These are phyloP conservation scores for Rhododendron henanense DNA, from an alignment of 148 eudicot genomes.

Conservation along the genomic window DNA sequence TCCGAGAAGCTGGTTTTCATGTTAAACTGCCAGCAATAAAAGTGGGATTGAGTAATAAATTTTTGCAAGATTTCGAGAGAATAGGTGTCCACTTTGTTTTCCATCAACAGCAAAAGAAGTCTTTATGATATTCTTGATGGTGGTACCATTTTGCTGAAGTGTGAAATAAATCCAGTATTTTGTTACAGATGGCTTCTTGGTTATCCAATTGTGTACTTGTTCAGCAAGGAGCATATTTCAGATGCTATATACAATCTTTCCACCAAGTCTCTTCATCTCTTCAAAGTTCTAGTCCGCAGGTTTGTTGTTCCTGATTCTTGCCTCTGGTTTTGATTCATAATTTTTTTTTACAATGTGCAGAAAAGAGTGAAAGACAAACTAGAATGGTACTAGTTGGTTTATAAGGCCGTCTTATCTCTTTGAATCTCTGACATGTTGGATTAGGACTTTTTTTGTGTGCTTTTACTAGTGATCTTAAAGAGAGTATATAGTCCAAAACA, in stretches of 20 bases:
- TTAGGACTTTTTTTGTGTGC: background rate
- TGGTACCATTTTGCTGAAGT: background rate
- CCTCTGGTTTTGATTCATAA: background rate
- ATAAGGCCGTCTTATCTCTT: background rate
- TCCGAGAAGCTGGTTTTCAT: background rate
- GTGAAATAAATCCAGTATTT: background rate
- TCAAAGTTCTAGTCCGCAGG: conserved; percentile 64
- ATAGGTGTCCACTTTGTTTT: background rate
- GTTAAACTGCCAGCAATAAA: background rate
- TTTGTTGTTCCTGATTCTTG: conserved; percentile 17
- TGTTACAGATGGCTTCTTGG: conserved; percentile 92
- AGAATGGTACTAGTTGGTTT: background rate
- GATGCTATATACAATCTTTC: conserved; percentile 82
- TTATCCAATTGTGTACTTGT: conserved; percentile 84
- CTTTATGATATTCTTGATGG: background rate
- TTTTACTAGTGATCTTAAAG: background rate
- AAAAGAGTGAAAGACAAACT: background rate
- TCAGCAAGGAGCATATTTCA: conserved; percentile 64
- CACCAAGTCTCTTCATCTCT: conserved; percentile 75
- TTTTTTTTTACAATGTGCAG: background rate
- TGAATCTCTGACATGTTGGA: background rate
- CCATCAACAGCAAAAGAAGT: background rate
- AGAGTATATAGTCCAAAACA: background rate
- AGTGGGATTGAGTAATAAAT: background rate
- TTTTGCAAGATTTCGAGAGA: background rate